Evolutionary conservation across 805 yeast genomes (phyloP), one percentile per base, ranked within the genome.

Genomic region (Cyberlindnera americana): DNA sequence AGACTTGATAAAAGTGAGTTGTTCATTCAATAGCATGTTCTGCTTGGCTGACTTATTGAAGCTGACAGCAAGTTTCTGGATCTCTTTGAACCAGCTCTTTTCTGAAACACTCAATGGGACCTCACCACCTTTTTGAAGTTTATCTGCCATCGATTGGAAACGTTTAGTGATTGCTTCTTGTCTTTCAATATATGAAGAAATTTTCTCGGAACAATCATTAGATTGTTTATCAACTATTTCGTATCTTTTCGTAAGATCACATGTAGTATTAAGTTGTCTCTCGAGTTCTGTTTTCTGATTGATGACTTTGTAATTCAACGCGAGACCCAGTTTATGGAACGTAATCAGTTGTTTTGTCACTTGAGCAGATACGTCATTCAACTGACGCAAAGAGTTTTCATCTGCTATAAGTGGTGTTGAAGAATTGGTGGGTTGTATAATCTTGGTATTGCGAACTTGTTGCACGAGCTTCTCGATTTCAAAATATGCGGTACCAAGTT

Each of bases 81-180:
- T 56, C 48, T 72, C 77, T 23, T 54, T 60, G 40, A 70, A 63
- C 78, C 79, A 76, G 19, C 47, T 55, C 37, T 59, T 56, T 50
- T 76, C 81, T 10, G 64, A 54, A 4, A 55, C 56, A 35, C 68
- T 62, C 23, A 74, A 48, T 1, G 69, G 62, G 13, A 56, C 37
- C 6, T 62, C 57, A 29, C 37, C 43, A 46, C 43, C 22, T 33
- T 35, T 23, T 46, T 51, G 25, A 5, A 71, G 35, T 10, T 45
- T 57, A 4, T 56, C 49, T 8, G 54, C 49, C 12, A 73, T 42
- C 8, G 41, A 38, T 4, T 43, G 50, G 32, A 60, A 52, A 31
- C 75, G 66, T 5, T 56, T 47, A 10, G 57, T 48, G 28, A 67
- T 47, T 10, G 40, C 19, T 13, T 44, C 41, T 47, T 75, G 69